Percentiles rank a stretch among this genome's conserved stretches.
phyloP scores from a whole-genome alignment of 2,329 filamentous ascomycete species.

The Phialophora tarda region DNA sequence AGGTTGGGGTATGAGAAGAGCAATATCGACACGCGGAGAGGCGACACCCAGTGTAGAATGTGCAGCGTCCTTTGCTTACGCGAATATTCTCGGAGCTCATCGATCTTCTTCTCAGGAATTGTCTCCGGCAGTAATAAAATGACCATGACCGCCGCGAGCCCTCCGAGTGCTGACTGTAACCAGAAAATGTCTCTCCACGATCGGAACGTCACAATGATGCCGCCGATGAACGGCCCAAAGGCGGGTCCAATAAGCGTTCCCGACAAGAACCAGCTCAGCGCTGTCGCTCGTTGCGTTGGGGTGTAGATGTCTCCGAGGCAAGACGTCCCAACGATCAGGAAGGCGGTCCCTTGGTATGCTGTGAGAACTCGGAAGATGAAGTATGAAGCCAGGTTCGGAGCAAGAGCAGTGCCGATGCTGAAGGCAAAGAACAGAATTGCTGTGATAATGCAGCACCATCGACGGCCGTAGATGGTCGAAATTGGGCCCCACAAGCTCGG shows the following conservation, averaged over 20 bases:
- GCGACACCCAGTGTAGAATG: constrained; percentile 69
- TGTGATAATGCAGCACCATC: constrained; percentile 64
- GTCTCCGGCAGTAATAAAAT: constrained; percentile 75
- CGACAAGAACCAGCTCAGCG: constrained; percentile 73
- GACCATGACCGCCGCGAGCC: constrained; percentile 63
- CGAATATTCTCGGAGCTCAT: constrained; percentile 64
- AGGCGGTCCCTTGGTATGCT: constrained; percentile 75
- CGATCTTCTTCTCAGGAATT: constrained; percentile 67
- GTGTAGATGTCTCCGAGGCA: constrained; percentile 72
- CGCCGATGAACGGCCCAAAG: constrained; percentile 71
- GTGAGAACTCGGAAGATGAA: constrained; percentile 76
- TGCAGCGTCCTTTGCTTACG: constrained; percentile 56
- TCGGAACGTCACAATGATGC: constrained; percentile 75
- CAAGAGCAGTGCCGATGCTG: constrained; percentile 73
- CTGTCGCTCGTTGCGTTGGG: constrained; percentile 71
- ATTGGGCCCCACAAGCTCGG: constrained; percentile 75
- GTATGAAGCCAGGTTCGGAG: constrained; percentile 72
- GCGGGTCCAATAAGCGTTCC: constrained; percentile 75
- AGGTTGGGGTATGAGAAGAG: constrained; percentile 74
- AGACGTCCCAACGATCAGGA: constrained; percentile 72
- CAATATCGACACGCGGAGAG: constrained; percentile 63
- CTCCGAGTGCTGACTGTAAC: constrained; percentile 73
- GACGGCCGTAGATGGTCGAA: constrained; percentile 67
- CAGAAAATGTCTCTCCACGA: constrained; percentile 79
- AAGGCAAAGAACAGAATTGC: constrained; percentile 69